Base-by-base conservation (phyloP, 257 asterid genomes). In the Plantago elongata region DNA sequence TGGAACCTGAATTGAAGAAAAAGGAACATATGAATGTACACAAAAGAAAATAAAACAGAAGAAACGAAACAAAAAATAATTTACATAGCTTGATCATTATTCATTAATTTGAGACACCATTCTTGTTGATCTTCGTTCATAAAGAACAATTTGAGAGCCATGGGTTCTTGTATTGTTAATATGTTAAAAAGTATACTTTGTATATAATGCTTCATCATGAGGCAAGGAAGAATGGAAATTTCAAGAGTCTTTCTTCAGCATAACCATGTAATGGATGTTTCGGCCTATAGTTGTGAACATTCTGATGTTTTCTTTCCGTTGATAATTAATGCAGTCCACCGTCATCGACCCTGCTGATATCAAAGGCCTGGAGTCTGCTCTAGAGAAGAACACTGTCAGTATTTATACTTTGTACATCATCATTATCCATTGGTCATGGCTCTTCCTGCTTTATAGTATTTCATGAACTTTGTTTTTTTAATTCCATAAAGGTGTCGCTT, bases 311-410 rank as follows among this genome's bases (percentile, higher is more conserved):
- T 70, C 42, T 14, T 30, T 63, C 71, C 49, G 63, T 62, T 38
- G 64, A 63, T 64, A 52, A 55, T 58, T 13, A 54, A 60, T 76
- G 77, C 88, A 87, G 97, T 92, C 95, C 61, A 83, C 97, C 13
- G 97, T 85, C 66, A 83, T 90, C 69, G 97, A 90, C 65, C 97
- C 97, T 65, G 97, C 97, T 3, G 97, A 90, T 70, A 55, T 87
- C 64, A 90, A 72, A 68, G 96, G 84, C 69, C 83, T 90, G 80
- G 89, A 83, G 77, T 74, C 90, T 52, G 95, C 87, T 46, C 71
- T 90, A 64, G 75, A 78, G 61, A 74, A 80, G 75, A 72, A 80
- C 74, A 75, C 87, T 43, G 97, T 90, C 13, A 73, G 94, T 63
- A 47, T 67, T 63, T 12, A 34, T 51, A 46, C 27, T n/a, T 11